phyloP scores from a whole-genome alignment of 257 asterid species.

The Coffea canephora region DNA sequence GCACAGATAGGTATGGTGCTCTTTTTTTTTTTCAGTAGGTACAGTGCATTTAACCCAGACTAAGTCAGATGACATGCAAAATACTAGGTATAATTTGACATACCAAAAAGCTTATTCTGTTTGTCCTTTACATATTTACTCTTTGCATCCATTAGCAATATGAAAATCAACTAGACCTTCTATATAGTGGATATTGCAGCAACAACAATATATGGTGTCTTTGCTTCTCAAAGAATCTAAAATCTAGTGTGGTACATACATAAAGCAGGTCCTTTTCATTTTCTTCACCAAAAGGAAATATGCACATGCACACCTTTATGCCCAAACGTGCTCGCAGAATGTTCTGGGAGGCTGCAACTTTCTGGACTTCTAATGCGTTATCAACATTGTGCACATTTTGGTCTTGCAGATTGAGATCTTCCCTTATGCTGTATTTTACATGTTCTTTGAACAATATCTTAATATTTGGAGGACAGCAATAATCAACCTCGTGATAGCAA shows the following conservation, averaged over 20 bases:
- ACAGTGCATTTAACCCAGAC: background rate
- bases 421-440: slow-evolving; percentile 90
- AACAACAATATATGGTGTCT: background rate
- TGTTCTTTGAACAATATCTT: slow-evolving; percentile 95
- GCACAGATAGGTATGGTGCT: background rate
- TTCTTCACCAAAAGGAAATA: background rate
- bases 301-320: background rate
- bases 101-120: background rate
- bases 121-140: background rate
- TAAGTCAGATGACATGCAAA: background rate
- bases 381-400: background rate
- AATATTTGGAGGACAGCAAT: slow-evolving; percentile 90
- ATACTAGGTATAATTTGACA: background rate
- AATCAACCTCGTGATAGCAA: slow-evolving; percentile 82
- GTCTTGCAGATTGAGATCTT: slow-evolving; percentile 78
- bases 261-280: background rate
- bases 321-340: background rate
- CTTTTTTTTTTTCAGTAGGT: too few species aligned
- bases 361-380: background rate
- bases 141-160: background rate
- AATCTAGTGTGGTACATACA: background rate
- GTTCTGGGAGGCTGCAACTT: background rate
- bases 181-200: background rate
- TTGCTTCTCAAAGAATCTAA: background rate
- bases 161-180: background rate